Percentiles rank a stretch among this genome's conserved stretches.
These are phyloP conservation scores for Zalerion maritima DNA, from an alignment of 495 filamentous ascomycete species.

Conservation along the genomic window DNA sequence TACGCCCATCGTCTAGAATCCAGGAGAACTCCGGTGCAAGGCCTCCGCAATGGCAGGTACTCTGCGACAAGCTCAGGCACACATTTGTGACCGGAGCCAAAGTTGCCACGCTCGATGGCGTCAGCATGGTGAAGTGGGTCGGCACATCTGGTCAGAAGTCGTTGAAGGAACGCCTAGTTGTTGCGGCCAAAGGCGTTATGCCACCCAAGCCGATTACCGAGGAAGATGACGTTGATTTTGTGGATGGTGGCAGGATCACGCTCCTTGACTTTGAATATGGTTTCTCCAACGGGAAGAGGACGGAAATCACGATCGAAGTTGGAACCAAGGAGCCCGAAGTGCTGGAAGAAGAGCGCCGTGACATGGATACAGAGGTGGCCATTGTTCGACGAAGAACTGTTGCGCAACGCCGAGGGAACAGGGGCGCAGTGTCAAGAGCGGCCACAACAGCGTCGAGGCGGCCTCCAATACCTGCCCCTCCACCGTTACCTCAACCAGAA, in stretches of 20 bases:
- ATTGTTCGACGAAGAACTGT: conserved; percentile 64
- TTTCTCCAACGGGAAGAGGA: conserved; percentile 35
- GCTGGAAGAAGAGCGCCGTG: conserved; percentile 59
- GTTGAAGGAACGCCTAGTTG: conserved; percentile 47
- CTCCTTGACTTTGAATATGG: conserved; percentile 62
- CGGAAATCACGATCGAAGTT: conserved; percentile 55
- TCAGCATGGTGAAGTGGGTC: conserved; percentile 51
- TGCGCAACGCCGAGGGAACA: conserved; percentile 33
- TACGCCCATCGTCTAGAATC: conserved; percentile 17
- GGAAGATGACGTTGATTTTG: conserved; percentile 56
- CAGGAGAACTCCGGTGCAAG: conserved; percentile 22
- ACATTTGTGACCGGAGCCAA: conserved; percentile 46
- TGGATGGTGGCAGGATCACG: conserved; percentile 71
- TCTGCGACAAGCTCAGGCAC: conserved; percentile 50
- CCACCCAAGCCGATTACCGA: conserved; percentile 42
- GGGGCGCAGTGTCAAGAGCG: conserved; percentile 21
- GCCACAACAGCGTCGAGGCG: conserved; percentile 14
- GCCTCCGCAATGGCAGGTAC: conserved; percentile 54
- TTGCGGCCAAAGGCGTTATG: conserved; percentile 63
- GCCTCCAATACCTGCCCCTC: conserved; percentile 13
- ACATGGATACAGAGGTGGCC: conserved; percentile 69
- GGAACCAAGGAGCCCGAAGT: conserved; percentile 54
- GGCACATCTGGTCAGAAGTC: conserved; percentile 27
- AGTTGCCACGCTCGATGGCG: conserved; percentile 38
- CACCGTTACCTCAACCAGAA: conserved; percentile 2